Evolutionary conservation across 179 eudicot genomes (phyloP).

Genomic region (Gypsophila paniculata): DNA sequence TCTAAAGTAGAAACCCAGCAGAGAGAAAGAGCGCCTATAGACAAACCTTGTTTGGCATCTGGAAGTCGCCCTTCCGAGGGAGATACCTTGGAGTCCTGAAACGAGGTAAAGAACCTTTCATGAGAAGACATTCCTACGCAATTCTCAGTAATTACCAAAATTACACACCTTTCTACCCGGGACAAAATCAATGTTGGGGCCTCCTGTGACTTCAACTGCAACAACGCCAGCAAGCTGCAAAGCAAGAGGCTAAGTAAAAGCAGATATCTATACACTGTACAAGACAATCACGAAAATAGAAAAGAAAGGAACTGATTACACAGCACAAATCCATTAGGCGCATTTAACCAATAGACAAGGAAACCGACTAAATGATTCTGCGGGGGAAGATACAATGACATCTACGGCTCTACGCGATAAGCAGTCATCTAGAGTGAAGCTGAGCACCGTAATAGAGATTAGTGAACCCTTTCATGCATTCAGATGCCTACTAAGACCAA

Average conservation of each 20-base stretch:
- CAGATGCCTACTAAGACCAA: neutral
- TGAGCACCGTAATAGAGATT: neutral
- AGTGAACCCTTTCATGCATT: neutral
- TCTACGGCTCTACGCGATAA: neutral
- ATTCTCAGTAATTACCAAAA: neutral
- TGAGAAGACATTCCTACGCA: neutral
- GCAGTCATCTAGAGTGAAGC: neutral
- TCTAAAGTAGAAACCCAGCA: constrained; percentile 8
- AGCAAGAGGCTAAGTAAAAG: constrained; percentile 6
- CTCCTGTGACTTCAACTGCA: constrained; percentile 97
- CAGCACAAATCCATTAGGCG: neutral
- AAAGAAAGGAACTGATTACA: neutral
- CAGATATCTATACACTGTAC: neutral
- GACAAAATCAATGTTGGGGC: constrained; percentile 75
- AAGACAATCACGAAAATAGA: neutral
- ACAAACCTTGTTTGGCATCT: constrained; percentile 79
- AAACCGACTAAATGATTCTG: neutral
- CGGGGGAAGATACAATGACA: neutral
- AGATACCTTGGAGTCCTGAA: constrained; percentile 73
- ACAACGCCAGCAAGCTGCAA: constrained; percentile 96
- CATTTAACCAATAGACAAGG: neutral
- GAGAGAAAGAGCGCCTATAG: neutral
- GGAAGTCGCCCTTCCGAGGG: constrained; percentile 94
- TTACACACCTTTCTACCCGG: constrained; percentile 80
- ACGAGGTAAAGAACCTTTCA: constrained; percentile 17